These are phyloP conservation scores for Phellinidium pouzarii DNA, from an alignment of 1,284 basidiomycete genomes.

Conservation along the genomic window DNA sequence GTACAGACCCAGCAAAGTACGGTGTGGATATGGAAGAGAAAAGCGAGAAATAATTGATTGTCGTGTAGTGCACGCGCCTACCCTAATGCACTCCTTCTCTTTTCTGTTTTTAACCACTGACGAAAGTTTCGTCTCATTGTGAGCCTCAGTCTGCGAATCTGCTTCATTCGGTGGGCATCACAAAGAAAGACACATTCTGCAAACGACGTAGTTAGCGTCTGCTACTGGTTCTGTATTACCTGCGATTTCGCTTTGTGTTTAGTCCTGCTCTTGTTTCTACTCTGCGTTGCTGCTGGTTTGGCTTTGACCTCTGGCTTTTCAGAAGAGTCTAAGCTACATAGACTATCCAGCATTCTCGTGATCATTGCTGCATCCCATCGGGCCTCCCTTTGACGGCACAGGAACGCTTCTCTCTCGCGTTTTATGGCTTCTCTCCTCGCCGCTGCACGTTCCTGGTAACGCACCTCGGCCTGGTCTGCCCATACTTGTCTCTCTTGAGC, in stretches of 20 bases:
- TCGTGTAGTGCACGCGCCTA: background rate
- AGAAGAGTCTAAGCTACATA: background rate
- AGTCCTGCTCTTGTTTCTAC: background rate
- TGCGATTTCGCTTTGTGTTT: background rate
- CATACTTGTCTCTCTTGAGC: constrained; percentile 54
- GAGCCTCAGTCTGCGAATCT: background rate
- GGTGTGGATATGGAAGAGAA: constrained; percentile 30
- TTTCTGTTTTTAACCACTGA: too few species aligned
- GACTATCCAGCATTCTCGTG: constrained; percentile 30
- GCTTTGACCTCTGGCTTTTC: background rate
- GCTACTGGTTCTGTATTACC: background rate
- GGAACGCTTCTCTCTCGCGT: constrained; percentile 27
- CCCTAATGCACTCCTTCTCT: background rate
- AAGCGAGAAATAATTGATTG: constrained; percentile 8
- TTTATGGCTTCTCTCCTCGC: constrained; percentile 30
- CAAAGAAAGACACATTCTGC: too few species aligned
- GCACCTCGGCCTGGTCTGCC: constrained; percentile 45
- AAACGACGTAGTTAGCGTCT: too few species aligned
- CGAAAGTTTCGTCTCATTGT: background rate
- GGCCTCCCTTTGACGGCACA: constrained; percentile 25
- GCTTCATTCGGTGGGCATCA: background rate
- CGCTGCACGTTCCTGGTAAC: constrained; percentile 38
- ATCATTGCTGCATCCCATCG: constrained; percentile 32
- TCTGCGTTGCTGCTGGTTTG: background rate
- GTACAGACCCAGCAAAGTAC: constrained; percentile 81